These are phyloP conservation scores for Cyclotella atomus DNA, from an alignment of 108 stramenopile species.

Conservation along the genomic window DNA sequence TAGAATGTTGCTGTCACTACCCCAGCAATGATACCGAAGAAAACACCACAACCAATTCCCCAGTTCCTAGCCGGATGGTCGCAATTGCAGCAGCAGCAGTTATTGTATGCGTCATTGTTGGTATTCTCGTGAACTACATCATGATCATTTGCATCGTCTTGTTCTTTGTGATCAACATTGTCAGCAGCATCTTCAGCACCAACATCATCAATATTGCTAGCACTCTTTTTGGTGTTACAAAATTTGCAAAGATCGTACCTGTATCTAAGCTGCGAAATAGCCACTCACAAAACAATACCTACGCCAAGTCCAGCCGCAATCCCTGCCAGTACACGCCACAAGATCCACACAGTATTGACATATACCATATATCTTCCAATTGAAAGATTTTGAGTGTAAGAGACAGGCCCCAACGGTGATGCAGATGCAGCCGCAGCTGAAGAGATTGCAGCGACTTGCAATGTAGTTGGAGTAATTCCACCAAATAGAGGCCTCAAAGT, in stretches of 20 bases:
- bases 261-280: slow-evolving; percentile 2
- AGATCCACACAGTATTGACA: not conserved
- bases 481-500: slow-evolving; percentile 22
- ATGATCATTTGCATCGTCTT: slow-evolving; percentile 2
- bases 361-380: not conserved
- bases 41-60: slow-evolving; percentile 11
- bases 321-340: slow-evolving; percentile 26
- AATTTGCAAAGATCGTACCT: not conserved
- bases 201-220: not conserved
- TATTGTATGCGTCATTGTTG: not conserved
- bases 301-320: slow-evolving; percentile 19
- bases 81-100: not conserved
- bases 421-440: slow-evolving; percentile 18
- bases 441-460: slow-evolving; percentile 28
- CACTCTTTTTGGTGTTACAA: not conserved
- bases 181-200: not conserved
- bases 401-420: not conserved
- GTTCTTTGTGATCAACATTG: not conserved
- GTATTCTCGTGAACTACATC: not conserved
- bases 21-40: slow-evolving; percentile 6
- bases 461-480: slow-evolving; percentile 14
- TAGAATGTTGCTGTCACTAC: slow-evolving; percentile 11
- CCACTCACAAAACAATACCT: not conserved
- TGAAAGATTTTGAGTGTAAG: slow-evolving; percentile 6
- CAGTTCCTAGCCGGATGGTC: not conserved